phyloP scores from a whole-genome alignment of 106 monocot species.

The Dendrobium officinale region DNA sequence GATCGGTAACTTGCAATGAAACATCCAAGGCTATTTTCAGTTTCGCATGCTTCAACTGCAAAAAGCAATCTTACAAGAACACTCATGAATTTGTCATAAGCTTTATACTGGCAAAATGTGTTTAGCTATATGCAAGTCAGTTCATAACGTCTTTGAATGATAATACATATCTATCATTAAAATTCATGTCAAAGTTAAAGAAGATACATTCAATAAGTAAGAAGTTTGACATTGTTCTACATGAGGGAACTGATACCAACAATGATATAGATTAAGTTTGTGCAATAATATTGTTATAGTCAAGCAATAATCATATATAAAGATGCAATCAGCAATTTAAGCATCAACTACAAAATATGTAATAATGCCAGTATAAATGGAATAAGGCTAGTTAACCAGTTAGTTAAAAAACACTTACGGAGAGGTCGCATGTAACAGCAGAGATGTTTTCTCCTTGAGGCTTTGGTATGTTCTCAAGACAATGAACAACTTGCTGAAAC shows the following conservation, averaged over 20 bases:
- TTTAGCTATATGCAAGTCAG: background rate
- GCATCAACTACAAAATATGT: background rate
- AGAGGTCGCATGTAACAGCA: slow-evolving; percentile 64
- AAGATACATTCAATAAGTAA: background rate
- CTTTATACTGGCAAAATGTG: too few species aligned
- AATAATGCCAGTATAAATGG: background rate
- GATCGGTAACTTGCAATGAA: too few species aligned
- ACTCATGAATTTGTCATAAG: too few species aligned
- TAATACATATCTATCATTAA: background rate
- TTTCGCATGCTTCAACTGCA: too few species aligned
- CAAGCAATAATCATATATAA: background rate
- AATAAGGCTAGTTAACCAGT: background rate
- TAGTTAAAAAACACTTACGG: slow-evolving; percentile 37
- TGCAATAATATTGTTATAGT: background rate
- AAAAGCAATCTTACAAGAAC: too few species aligned
- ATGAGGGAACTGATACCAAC: background rate
- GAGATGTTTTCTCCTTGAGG: slow-evolving; percentile 84
- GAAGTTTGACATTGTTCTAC: background rate
- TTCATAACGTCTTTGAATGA: background rate
- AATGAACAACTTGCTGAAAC: slow-evolving; percentile 90
- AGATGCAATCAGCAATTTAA: background rate
- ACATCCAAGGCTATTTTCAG: too few species aligned
- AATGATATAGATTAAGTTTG: background rate
- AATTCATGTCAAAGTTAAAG: background rate
- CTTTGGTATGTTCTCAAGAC: slow-evolving; percentile 89